phyloP scores from a whole-genome alignment of 2,329 filamentous ascomycete genomes.

The Phialemonium atrogriseum region DNA sequence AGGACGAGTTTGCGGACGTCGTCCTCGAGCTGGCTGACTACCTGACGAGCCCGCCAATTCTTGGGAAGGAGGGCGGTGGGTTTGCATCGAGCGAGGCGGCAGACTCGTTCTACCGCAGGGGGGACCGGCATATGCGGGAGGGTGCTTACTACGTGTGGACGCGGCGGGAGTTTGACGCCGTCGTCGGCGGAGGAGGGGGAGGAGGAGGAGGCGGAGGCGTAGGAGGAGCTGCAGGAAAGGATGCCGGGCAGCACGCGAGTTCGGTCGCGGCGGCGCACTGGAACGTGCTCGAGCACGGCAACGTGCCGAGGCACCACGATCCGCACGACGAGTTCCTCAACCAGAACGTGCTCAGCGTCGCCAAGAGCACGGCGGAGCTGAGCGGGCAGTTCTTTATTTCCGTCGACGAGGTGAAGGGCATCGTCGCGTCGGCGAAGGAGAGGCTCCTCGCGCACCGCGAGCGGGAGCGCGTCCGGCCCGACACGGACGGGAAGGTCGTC shows the following conservation, averaged over 20 bases:
- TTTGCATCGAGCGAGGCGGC: slow-evolving; percentile 88
- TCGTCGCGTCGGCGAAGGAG: slow-evolving; percentile 57
- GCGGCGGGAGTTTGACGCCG: slow-evolving; percentile 70
- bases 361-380: slow-evolving; percentile 58
- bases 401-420: slow-evolving; percentile 57
- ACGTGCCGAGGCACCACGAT: slow-evolving; percentile 74
- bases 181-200: slow-evolving; percentile 49
- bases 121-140: slow-evolving; percentile 75
- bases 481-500: slow-evolving; percentile 81
- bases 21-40: slow-evolving; percentile 84
- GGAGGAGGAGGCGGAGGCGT: too few species aligned
- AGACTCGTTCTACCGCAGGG: slow-evolving; percentile 67
- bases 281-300: slow-evolving; percentile 76
- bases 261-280: slow-evolving; percentile 76
- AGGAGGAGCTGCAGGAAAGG: too few species aligned
- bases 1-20: slow-evolving; percentile 66
- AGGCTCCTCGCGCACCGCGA: slow-evolving; percentile 67
- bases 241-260: slow-evolving; percentile 50
- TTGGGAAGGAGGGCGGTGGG: slow-evolving; percentile 58
- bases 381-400: slow-evolving; percentile 67
- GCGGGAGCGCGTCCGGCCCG: slow-evolving; percentile 65
- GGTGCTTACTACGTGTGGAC: slow-evolving; percentile 96
- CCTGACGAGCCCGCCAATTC: slow-evolving; percentile 63
- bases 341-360: slow-evolving; percentile 77
- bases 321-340: slow-evolving; percentile 91